These are phyloP conservation scores for Kalaharituber pfeilii DNA, from an alignment of 2,329 filamentous ascomycete genomes.

Conservation along the genomic window DNA sequence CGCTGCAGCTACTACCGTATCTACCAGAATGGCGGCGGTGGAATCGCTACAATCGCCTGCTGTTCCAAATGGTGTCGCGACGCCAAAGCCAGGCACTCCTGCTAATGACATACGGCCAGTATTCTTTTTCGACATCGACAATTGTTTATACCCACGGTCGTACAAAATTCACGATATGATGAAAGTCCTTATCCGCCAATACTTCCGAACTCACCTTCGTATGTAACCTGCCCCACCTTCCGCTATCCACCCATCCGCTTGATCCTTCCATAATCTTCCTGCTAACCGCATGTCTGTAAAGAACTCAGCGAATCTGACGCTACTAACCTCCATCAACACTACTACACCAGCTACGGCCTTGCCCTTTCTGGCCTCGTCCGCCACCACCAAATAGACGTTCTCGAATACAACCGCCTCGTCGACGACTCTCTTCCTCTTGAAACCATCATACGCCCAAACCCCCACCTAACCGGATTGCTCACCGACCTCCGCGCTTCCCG, in stretches of 20 bases:
- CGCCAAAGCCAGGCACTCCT: no score
- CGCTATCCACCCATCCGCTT: constrained; percentile 20
- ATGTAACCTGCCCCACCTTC: not conserved
- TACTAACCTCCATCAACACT: constrained; percentile 68
- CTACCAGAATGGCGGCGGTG: no score
- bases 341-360: constrained; percentile 93
- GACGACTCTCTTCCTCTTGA: constrained; percentile 88
- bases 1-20: no score
- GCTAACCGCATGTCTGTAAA: constrained; percentile 47
- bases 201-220: constrained; percentile 23
- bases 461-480: constrained; percentile 55
- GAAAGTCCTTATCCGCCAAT: constrained; percentile 54
- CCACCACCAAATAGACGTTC: constrained; percentile 83
- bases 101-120: constrained; percentile 34
- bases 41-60: no score
- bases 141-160: constrained; percentile 38
- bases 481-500: constrained; percentile 53
- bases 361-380: constrained; percentile 88
- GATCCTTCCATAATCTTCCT: constrained; percentile 25
- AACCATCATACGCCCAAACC: constrained; percentile 60
- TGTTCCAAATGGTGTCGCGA: no score
- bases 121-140: constrained; percentile 87
- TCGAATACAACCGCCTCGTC: constrained; percentile 87
- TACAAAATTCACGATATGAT: constrained; percentile 70
- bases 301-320: constrained; percentile 60